phyloP scores from a whole-genome alignment of 2,329 filamentous ascomycete species.

The Cordyceps cicadae region DNA sequence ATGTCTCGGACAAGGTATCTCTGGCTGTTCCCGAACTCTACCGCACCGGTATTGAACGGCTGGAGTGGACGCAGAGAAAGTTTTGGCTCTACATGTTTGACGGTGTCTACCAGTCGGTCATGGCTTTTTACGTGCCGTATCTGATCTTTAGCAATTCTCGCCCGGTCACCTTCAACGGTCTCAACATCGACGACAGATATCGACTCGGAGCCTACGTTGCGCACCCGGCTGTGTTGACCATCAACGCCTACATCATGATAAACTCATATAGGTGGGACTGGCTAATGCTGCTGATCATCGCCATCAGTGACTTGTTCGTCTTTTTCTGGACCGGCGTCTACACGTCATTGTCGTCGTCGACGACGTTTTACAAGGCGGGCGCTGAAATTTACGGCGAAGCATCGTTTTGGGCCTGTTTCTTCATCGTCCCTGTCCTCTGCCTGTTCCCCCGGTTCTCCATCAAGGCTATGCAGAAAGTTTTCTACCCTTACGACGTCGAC shows the following conservation, averaged over 20 bases:
- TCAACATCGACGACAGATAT: slow-evolving; percentile 68
- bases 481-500: slow-evolving; percentile 85
- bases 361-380: slow-evolving; percentile 65
- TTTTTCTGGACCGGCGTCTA: slow-evolving; percentile 97
- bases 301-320: slow-evolving; percentile 74
- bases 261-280: slow-evolving; percentile 99
- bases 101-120: slow-evolving; percentile 87
- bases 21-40: slow-evolving; percentile 93
- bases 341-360: slow-evolving; percentile 41
- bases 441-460: slow-evolving; percentile 78
- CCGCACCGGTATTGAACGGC: slow-evolving; percentile 85
- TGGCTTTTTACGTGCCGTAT: slow-evolving; percentile 90
- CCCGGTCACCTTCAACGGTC: slow-evolving; percentile 63
- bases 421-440: slow-evolving; percentile 73
- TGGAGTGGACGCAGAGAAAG: slow-evolving; percentile 92
- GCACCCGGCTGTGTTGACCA: slow-evolving; percentile 73
- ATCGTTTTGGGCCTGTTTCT: slow-evolving; percentile 78
- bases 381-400: slow-evolving; percentile 71
- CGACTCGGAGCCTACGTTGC: slow-evolving; percentile 84
- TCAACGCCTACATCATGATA: slow-evolving; percentile 90
- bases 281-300: slow-evolving; percentile 78
- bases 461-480: slow-evolving; percentile 89
- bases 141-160: slow-evolving; percentile 62
- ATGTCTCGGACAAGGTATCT: slow-evolving; percentile 89
- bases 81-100: slow-evolving; percentile 98